phyloP scores from a whole-genome alignment of 768 basidiomycete genomes.

The Leccinum uliginosum region DNA sequence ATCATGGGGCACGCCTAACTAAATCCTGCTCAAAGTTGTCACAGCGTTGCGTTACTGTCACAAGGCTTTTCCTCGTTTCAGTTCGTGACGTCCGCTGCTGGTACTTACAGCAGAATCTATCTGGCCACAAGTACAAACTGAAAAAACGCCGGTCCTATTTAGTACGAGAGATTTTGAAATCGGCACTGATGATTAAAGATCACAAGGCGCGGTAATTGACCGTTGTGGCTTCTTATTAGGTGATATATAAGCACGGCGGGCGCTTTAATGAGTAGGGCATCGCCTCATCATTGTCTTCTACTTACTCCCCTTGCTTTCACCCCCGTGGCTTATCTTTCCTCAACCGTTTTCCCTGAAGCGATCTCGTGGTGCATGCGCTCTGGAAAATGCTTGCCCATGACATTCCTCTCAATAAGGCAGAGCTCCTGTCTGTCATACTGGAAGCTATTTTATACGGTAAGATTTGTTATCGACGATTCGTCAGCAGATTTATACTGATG shows the following conservation, averaged over 20 bases:
- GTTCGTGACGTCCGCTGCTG: neutral
- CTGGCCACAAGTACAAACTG: neutral
- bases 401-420: neutral
- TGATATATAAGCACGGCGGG: neutral
- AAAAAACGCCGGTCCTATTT: neutral
- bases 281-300: neutral
- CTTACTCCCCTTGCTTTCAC: neutral
- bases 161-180: neutral
- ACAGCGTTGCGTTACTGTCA: neutral
- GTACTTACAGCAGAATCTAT: neutral
- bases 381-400: neutral
- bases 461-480: neutral
- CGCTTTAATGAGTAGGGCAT: neutral
- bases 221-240: neutral
- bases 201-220: neutral
- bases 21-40: neutral
- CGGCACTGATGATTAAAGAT: neutral
- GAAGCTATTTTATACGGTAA: conserved; percentile 21
- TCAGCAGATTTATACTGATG: neutral
- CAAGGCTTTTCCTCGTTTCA: neutral
- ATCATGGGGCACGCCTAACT: neutral
- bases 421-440: conserved; percentile 4
- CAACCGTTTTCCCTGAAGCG: neutral
- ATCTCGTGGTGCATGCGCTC: neutral
- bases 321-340: neutral